These are phyloP conservation scores for Globisporangium spiculum DNA, from an alignment of 352 stramenopile species.

Conservation along the genomic window DNA sequence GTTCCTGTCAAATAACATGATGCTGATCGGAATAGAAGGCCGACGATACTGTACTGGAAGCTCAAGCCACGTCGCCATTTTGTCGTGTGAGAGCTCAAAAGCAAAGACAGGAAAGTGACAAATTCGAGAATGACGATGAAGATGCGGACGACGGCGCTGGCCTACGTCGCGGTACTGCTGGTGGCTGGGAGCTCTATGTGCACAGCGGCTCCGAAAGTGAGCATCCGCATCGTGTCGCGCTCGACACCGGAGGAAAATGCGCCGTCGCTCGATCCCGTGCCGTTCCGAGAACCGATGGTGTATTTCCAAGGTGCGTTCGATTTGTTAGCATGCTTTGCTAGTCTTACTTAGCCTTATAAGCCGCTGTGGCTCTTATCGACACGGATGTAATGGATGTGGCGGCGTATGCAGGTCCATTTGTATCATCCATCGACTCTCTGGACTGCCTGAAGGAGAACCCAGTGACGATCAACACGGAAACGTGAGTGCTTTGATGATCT, in stretches of 20 bases:
- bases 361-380: background rate
- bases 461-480: constrained; percentile 38
- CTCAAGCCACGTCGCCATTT: background rate
- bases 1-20: background rate
- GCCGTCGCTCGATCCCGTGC: constrained; percentile 29
- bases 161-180: constrained; percentile 20
- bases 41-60: background rate
- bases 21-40: background rate
- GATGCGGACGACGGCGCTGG: constrained; percentile 18
- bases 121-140: constrained; percentile 1
- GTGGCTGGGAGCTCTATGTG: constrained; percentile 28
- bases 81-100: background rate
- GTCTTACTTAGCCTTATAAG: background rate
- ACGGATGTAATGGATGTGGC: background rate
- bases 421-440: constrained; percentile 24
- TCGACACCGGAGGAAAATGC: constrained; percentile 18
- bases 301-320: constrained; percentile 31
- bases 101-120: background rate
- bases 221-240: constrained; percentile 57
- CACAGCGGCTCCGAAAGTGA: constrained; percentile 42
- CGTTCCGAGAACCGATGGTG: constrained; percentile 43
- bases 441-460: constrained; percentile 44
- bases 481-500: constrained; percentile 24
- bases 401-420: constrained; percentile 33
- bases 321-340: background rate